Evolutionary conservation across 139 green algal genomes (phyloP).

Genomic region (Helicosporidium sp.): DNA sequence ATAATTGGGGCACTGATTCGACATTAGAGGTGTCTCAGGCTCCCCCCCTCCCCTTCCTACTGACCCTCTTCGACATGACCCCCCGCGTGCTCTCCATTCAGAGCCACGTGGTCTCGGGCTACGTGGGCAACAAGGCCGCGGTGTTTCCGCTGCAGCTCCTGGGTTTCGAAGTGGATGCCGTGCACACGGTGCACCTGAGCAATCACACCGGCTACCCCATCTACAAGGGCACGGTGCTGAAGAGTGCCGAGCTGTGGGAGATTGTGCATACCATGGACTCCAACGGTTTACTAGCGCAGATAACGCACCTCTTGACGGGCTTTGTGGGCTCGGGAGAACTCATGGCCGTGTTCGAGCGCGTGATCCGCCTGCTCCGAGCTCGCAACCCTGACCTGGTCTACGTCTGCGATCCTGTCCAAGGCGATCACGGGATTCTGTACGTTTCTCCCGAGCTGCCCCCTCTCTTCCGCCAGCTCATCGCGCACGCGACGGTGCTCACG

Average conservation of each 20-base stretch:
- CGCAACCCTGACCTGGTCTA: slow-evolving; percentile 47
- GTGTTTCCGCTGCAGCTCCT: slow-evolving; percentile 78
- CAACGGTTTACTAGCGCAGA: slow-evolving; percentile 50
- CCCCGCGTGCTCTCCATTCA: slow-evolving; percentile 61
- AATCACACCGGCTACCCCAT: slow-evolving; percentile 45
- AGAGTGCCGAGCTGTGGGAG: slow-evolving; percentile 39
- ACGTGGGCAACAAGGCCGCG: slow-evolving; percentile 77
- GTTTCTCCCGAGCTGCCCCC: slow-evolving; percentile 43
- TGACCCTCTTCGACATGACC: too few species aligned
- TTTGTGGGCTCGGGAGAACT: slow-evolving; percentile 1
- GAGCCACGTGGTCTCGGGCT: slow-evolving; percentile 68
- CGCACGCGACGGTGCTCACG: slow-evolving; percentile 49
- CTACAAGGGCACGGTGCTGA: slow-evolving; percentile 44
- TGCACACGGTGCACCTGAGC: slow-evolving; percentile 60
- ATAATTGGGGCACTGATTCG: too few species aligned
- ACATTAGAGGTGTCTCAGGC: too few species aligned
- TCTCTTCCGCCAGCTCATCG: slow-evolving; percentile 46
- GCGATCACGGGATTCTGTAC: slow-evolving; percentile 75
- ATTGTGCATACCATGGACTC: slow-evolving; percentile 57
- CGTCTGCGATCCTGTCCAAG: slow-evolving; percentile 86
- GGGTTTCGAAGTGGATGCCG: slow-evolving; percentile 69
- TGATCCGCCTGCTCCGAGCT: slow-evolving; percentile 33
- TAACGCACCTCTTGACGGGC: slow-evolving; percentile 87
- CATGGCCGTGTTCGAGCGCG: slow-evolving; percentile 19
- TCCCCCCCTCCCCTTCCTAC: too few species aligned